A percentile compares a stretch with the other conserved stretches of the same genome.
Conservation (phyloP, 2,329 filamentous ascomycete genomes). For the Trichophyton rubrum region DNA sequence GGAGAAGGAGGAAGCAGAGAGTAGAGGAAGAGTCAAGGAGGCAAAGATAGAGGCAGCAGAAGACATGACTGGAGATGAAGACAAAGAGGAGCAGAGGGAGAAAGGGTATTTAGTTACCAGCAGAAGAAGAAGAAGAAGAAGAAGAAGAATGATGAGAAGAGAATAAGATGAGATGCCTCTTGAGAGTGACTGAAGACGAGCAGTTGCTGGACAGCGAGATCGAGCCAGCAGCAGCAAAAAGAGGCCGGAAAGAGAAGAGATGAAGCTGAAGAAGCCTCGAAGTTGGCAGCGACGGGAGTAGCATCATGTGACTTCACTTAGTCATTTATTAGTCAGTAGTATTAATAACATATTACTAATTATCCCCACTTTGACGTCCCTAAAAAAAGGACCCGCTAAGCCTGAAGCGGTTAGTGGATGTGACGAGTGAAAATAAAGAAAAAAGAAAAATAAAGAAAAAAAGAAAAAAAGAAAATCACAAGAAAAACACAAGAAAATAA, state of each 20-base stretch:
- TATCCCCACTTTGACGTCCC: no score
- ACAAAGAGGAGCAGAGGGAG: slow-evolving; percentile 2
- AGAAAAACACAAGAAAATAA: background rate
- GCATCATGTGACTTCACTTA: background rate
- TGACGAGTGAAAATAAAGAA: background rate
- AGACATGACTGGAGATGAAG: slow-evolving; percentile 12
- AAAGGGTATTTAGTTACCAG: background rate
- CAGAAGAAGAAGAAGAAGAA: background rate
- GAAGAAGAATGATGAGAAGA: background rate
- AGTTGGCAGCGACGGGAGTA: no score
- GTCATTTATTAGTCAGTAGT: background rate
- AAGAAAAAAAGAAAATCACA: background rate
- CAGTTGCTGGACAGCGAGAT: background rate
- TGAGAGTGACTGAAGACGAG: background rate
- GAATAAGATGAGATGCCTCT: no score
- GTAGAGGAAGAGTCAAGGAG: slow-evolving; percentile 3
- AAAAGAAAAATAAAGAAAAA: background rate
- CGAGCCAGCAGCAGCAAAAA: background rate
- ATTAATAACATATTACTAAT: background rate
- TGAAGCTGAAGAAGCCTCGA: background rate
- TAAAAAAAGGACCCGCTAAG: no score
- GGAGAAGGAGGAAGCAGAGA: no score
- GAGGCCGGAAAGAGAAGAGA: no score
- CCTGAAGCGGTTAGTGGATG: no score
- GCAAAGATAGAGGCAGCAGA: slow-evolving; percentile 15